A percentile compares a stretch with the other conserved stretches of the same genome.
Evolutionary conservation across 2,329 filamentous ascomycete genomes (phyloP).

Genomic region (Claviceps spartinae): DNA sequence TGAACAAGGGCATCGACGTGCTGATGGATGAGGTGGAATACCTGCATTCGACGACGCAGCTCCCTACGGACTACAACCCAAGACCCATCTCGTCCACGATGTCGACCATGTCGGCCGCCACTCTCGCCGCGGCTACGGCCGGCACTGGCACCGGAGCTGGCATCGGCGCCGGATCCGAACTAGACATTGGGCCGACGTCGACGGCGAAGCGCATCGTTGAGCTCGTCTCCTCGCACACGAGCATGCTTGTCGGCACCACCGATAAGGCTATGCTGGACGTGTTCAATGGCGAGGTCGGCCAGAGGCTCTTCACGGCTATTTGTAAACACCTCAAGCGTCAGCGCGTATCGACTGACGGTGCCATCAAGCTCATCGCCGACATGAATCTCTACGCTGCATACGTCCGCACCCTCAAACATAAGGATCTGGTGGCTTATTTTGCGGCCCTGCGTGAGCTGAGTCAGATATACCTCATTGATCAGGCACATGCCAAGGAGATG

Average conservation of each 20-base stretch:
- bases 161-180: conserved; percentile 20
- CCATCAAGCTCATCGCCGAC: conserved; percentile 87
- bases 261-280: conserved; percentile 98
- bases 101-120: conserved; percentile 8
- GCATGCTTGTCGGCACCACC: conserved; percentile 85
- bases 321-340: conserved; percentile 98
- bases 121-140: background rate
- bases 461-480: conserved; percentile 89
- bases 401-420: conserved; percentile 67
- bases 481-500: conserved; percentile 77
- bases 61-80: conserved; percentile 83
- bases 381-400: conserved; percentile 90
- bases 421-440: conserved; percentile 79
- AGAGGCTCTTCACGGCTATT: conserved; percentile 78
- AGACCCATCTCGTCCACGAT: conserved; percentile 16
- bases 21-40: conserved; percentile 98
- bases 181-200: conserved; percentile 53
- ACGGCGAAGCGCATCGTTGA: conserved; percentile 73
- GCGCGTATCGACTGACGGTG: conserved; percentile 77
- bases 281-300: conserved; percentile 93
- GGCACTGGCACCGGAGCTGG: conserved; percentile 17
- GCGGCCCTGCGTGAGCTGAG: conserved; percentile 79
- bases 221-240: conserved; percentile 76
- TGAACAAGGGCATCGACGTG: conserved; percentile 96
- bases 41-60: conserved; percentile 76